Base-by-base conservation (phyloP, 2,329 filamentous ascomycete genomes). In the Fusarium sp. region DNA sequence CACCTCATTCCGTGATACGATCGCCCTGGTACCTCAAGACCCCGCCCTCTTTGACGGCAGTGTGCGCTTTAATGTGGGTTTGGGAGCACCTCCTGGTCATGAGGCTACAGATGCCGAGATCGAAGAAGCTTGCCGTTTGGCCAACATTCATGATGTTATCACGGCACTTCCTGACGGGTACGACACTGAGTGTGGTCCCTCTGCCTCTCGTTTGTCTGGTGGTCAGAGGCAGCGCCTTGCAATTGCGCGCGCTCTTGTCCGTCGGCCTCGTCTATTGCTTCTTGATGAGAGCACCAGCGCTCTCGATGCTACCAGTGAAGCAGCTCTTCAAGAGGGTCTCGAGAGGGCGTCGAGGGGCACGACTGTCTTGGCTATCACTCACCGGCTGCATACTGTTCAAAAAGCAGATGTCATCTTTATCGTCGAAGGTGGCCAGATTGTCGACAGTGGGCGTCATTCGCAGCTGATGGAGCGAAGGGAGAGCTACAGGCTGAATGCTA, bases 281-380 rank as follows among this genome's bases (percentile, higher is more conserved):
- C 84, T 97, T 1, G 94, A 97, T 72, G 93, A 97, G 81, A 92
- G 92, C 28, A 97, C 93, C 0, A 92, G 89, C 34, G 91, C 91
- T 5, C 83, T 97, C 3, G 93, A 97, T 73, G 87, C 88, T 0
- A 89, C 90, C 71, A 91, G 87, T 49, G 91, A 93, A 43, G 82
- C 83, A 8, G 79, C 90, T 5, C 85, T 97, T 17, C 87, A 92
- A 54, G 84, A 91, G 24, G 90, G 89, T 0, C 81, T 94, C 43
- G 89, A 92, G 78, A 83, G 80, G 65, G 87, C 83, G 0, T 83
- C 83, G 1, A 81, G 80, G 45, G 84, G 76, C 59, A 85, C 86
- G 31, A 88, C 86, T 1, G 85, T 88, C 15, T 80, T 89, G 67
- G 85, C 85, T n/a, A 87, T 89, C 58, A 87, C 87, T 3, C 87